Base-by-base conservation (phyloP, 345 rosid genomes). In the Salix udensis region DNA sequence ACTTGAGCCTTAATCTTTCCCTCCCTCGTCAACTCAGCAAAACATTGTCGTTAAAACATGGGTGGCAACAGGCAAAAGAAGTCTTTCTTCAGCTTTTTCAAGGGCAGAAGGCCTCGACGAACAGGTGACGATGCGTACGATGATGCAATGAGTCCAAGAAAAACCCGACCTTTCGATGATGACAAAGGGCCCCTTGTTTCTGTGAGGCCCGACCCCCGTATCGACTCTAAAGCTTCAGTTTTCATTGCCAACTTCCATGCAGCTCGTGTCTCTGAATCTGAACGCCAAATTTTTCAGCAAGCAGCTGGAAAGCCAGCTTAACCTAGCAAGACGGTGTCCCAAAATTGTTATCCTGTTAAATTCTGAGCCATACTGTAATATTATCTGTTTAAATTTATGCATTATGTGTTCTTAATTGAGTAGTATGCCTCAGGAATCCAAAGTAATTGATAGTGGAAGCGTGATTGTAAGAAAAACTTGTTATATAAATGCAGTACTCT, bases 241-340 rank as follows among this genome's bases (percentile, higher is more conserved):
- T 89, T 90, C 82, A 92, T 92, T 5, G 85, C 86, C 52, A 82
- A 80, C 80, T 86, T 88, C 77, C 89, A 89, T 67, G 83, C 86
- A 39, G 77, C 81, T 66, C 90, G 84, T 18, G 68, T 86, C 83
- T 79, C 83, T 5, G 88, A 87, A 66, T 79, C 92, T 4, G 87
- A 84, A 65, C 72, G 78, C 67, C 82, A 83, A 76, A 76, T 82
- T 42, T 81, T 75, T 58, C 81, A 75, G 23, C 53, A 68, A 21
- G 50, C 82, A 2, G 39, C 72, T 28, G 72, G 70, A 65, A 52
- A 46, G 3, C 37, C 74, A n/a, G 62, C 28, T 23, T 58, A 58
- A n/a, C 28, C 14, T 58, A 58, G 62, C 62, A 12, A n/a, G 13
- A 58, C n/a, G 60, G 2, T 53, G 60, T 53, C 31, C 31, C 31